Evolutionary conservation across 2,329 filamentous ascomycete species (phyloP), one percentile per base, ranked within the genome.

Genomic region (Drechslera avenae): DNA sequence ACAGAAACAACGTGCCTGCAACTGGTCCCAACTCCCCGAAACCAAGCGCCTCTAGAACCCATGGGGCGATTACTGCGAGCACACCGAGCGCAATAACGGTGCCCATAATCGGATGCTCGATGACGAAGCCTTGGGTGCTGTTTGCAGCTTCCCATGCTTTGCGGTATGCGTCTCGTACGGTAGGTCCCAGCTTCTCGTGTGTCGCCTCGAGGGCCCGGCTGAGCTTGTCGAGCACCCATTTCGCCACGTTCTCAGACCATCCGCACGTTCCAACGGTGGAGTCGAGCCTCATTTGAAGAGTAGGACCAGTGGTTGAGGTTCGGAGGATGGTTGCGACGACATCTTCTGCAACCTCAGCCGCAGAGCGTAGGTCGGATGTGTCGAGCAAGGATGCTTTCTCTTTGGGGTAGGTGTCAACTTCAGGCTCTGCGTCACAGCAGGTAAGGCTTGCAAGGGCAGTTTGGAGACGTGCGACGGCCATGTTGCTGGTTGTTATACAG

Each of bases 171-270:
- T 60, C 50, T 21, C 52, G 59, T 12, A 70, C 46, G 2, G 56
- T 46, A 5, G 56, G 55, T 5, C 62, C 60, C 28, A 72, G 61
- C n/a, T 59, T 65, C 10, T 60, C 56, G 31, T n/a, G 51, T 52
- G 18, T 57, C 44, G 50, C 17, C 8, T 63, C 49, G 6, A 73
- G 55, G 4, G 57, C 64, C 9, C 37, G 21, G n/a, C 64, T 55
- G 12, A 74, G 56, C 19, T 60, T 65, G 8, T 50, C 56, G 10
- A 75, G 53, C 5, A 69, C 43, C 37, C 54, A 59, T 32, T 71
- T 56, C 0, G 69, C 67, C 13, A 74, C 46, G 21, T 60, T 61
- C 37, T 72, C 61, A 8, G 55, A 67, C 71, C 69, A 75, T 30
- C 66, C 63, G 9, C 52, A 50, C 2, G 56, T 35, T 14, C 61